Conservation (phyloP, 1,284 basidiomycete genomes). For the Ganoderma boninense region DNA sequence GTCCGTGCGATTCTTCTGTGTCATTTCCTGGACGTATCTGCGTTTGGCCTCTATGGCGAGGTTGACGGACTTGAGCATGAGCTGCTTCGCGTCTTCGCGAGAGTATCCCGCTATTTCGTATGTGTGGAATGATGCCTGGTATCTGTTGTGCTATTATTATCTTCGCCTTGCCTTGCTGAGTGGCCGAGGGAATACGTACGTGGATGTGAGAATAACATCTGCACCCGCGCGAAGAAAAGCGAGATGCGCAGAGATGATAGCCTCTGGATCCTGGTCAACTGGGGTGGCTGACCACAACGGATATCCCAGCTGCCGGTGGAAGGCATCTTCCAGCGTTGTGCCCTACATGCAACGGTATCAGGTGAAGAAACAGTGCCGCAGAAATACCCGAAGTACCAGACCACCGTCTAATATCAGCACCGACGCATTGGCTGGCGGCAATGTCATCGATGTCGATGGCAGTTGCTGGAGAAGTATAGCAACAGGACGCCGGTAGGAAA, state of each 20-base stretch:
- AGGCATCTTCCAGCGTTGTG: constrained; percentile 69
- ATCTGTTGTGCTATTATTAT: constrained; percentile 50
- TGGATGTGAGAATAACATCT: constrained; percentile 66
- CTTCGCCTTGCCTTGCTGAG: background rate
- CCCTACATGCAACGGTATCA: constrained; percentile 53
- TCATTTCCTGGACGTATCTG: constrained; percentile 42
- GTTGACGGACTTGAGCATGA: constrained; percentile 65
- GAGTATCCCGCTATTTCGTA: constrained; percentile 63
- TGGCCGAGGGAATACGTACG: constrained; percentile 51
- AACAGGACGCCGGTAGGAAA: background rate
- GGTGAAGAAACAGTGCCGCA: background rate
- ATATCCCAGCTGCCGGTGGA: constrained; percentile 59
- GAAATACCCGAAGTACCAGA: constrained; percentile 49
- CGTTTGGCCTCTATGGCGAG: constrained; percentile 59
- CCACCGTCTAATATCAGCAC: constrained; percentile 65
- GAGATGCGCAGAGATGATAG: constrained; percentile 64
- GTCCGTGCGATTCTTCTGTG: background rate
- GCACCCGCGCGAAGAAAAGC: constrained; percentile 69
- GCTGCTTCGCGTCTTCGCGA: constrained; percentile 48
- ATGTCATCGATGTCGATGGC: background rate
- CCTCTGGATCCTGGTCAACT: constrained; percentile 57
- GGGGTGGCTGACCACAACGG: constrained; percentile 77
- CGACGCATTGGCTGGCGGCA: background rate
- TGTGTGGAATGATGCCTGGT: constrained; percentile 67
- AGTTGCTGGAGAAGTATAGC: background rate